Evolutionary conservation across 768 basidiomycete genomes (phyloP).

Genomic region (Suillus spraguei): DNA sequence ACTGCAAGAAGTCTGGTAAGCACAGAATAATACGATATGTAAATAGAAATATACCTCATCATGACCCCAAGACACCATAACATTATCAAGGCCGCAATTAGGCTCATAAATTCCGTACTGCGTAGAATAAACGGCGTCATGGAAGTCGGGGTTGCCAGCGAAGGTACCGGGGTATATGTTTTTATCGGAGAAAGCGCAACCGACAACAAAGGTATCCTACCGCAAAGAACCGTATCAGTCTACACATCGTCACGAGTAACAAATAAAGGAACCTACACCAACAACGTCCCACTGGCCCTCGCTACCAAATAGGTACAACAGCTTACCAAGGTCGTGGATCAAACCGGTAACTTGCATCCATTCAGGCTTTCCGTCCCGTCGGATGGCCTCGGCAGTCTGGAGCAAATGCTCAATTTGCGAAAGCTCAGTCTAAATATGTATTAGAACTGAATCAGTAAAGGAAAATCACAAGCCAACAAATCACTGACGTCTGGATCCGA

Average conservation of each 20-base stretch:
- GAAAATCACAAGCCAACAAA: neutral
- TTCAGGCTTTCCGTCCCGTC: constrained; percentile 83
- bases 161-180: constrained; percentile 86
- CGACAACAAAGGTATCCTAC: constrained; percentile 78
- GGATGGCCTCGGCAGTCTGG: constrained; percentile 90
- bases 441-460: constrained; percentile 16
- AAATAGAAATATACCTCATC: constrained; percentile 67
- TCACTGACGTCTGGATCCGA: constrained; percentile 80
- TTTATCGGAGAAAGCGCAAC: constrained; percentile 84
- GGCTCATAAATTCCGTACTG: constrained; percentile 77
- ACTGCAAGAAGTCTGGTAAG: constrained; percentile 42
- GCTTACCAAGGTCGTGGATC: constrained; percentile 89
- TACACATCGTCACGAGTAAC: neutral
- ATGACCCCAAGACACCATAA: constrained; percentile 91
- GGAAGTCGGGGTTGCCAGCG: constrained; percentile 63
- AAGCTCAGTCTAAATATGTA: constrained; percentile 55
- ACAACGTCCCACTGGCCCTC: constrained; percentile 96
- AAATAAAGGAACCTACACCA: constrained; percentile 52
- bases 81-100: constrained; percentile 81
- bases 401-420: constrained; percentile 91
- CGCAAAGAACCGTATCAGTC: constrained; percentile 11
- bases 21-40: neutral
- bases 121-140: constrained; percentile 68
- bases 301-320: constrained; percentile 81
- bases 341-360: constrained; percentile 93